Conservation (phyloP, 805 yeast species). For the Sungouiella blattae region DNA sequence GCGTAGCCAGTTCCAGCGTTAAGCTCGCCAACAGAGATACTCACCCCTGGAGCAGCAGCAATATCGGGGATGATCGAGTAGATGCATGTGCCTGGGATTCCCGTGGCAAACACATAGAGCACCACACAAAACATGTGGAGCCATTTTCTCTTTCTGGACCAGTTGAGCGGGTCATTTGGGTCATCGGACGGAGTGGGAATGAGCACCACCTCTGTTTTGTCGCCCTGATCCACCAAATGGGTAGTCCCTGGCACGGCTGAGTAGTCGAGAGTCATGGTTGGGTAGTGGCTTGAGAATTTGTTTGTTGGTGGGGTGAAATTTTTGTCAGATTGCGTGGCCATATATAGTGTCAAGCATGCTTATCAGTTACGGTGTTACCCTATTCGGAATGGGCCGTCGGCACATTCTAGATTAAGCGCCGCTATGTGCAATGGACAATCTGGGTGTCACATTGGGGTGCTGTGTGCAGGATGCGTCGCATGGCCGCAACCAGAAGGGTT, state of each 20-base stretch:
- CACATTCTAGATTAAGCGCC: too few relatives aligned
- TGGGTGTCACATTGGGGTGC: too few relatives aligned
- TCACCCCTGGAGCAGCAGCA: conserved; percentile 11
- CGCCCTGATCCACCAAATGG: conserved; percentile 44
- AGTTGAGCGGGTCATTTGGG: conserved; percentile 69
- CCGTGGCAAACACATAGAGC: conserved; percentile 36
- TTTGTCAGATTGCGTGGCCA: too few relatives aligned
- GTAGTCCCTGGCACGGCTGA: conserved; percentile 47
- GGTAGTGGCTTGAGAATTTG: too few relatives aligned
- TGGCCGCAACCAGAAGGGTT: too few relatives aligned
- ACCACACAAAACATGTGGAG: conserved; percentile 41
- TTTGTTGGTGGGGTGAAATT: too few relatives aligned
- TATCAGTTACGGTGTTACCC: too few relatives aligned
- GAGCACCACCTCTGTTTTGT: conserved; percentile 44
- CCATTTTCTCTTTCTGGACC: conserved; percentile 50
- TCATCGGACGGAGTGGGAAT: conserved; percentile 66
- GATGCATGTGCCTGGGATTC: conserved; percentile 21
- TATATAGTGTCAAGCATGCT: too few relatives aligned
- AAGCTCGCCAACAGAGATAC: conserved; percentile 12
- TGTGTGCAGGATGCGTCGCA: too few relatives aligned
- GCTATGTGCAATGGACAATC: too few relatives aligned
- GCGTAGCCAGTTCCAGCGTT: conserved; percentile 15
- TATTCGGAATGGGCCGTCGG: too few relatives aligned
- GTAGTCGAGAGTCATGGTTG: conserved; percentile 9
- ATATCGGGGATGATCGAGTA: conserved; percentile 14